These are phyloP conservation scores for Herpotrichia juniperi DNA, from an alignment of 2,329 filamentous ascomycete genomes.

Conservation along the genomic window DNA sequence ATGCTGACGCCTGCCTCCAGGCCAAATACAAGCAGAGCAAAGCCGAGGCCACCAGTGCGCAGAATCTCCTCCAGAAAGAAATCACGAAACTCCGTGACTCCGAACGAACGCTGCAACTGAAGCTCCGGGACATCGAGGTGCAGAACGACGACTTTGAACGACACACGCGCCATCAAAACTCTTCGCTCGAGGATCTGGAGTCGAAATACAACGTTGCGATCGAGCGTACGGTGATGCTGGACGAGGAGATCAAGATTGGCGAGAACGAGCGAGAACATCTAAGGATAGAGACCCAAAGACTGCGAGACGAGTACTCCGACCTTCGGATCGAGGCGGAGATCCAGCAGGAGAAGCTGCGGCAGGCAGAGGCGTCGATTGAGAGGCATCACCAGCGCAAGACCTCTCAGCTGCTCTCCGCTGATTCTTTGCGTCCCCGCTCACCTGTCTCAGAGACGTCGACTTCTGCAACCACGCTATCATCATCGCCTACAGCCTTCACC, in stretches of 20 bases:
- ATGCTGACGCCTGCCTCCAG: constrained; percentile 53
- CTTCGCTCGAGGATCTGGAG: constrained; percentile 94
- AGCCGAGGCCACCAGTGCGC: constrained; percentile 80
- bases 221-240: constrained; percentile 88
- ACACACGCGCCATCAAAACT: constrained; percentile 93
- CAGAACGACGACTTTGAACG: constrained; percentile 98
- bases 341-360: constrained; percentile 88
- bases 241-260: constrained; percentile 89
- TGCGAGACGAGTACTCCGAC: constrained; percentile 90
- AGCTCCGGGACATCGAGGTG: constrained; percentile 92
- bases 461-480: constrained; percentile 81
- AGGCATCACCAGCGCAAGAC: constrained; percentile 59
- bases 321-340: constrained; percentile 95
- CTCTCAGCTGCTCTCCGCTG: constrained; percentile 54
- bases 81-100: constrained; percentile 88
- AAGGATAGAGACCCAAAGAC: constrained; percentile 86
- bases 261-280: constrained; percentile 90
- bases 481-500: constrained; percentile 86
- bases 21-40: constrained; percentile 97
- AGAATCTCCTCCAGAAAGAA: constrained; percentile 90
- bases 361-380: constrained; percentile 62
- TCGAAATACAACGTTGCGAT: constrained; percentile 96
- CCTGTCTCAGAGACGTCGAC: constrained; percentile 78
- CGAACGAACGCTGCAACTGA: constrained; percentile 81
- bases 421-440: constrained; percentile 63